Conservation (phyloP, 2,329 filamentous ascomycete species). For the Ophiostoma pallidulum region DNA sequence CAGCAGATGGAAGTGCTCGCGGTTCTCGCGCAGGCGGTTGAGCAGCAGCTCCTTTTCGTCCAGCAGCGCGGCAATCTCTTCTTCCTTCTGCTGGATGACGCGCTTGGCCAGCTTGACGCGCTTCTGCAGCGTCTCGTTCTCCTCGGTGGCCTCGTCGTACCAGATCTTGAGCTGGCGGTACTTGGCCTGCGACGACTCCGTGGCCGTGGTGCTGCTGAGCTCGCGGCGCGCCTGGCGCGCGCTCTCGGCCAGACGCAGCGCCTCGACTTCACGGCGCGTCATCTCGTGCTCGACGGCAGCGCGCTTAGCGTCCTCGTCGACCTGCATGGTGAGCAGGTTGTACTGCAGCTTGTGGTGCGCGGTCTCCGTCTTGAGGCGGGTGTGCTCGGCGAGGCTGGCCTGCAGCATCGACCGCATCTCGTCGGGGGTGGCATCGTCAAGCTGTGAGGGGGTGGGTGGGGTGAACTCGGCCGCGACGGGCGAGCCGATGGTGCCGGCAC, state of each 20-base stretch:
- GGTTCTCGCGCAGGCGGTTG: conserved; percentile 78
- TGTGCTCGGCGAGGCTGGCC: conserved; percentile 44
- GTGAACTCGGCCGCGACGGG: conserved; percentile 30
- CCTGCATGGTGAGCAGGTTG: conserved; percentile 74
- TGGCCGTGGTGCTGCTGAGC: conserved; percentile 31
- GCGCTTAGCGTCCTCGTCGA: conserved; percentile 73
- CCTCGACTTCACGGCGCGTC: conserved; percentile 78
- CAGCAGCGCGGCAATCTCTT: conserved; percentile 56
- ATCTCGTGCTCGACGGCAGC: conserved; percentile 88
- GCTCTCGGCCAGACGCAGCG: conserved; percentile 65
- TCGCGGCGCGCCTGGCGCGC: conserved; percentile 51
- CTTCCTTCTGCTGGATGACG: conserved; percentile 67
- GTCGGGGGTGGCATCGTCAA: conserved; percentile 43
- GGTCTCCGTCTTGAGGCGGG: conserved; percentile 64
- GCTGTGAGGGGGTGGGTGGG: conserved; percentile 38
- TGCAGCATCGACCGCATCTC: conserved; percentile 50
- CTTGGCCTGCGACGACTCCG: conserved; percentile 43
- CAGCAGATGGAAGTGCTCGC: conserved; percentile 74
- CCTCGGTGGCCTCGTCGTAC: conserved; percentile 56
- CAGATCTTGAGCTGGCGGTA: conserved; percentile 55
- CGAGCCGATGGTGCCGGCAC: neutral
- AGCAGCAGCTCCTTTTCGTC: conserved; percentile 72
- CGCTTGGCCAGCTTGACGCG: conserved; percentile 66
- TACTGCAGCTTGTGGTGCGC: conserved; percentile 89
- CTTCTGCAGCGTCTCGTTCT: conserved; percentile 54